Conservation (phyloP, 2,329 filamentous ascomycete genomes). For the Claviceps lovelessii region DNA sequence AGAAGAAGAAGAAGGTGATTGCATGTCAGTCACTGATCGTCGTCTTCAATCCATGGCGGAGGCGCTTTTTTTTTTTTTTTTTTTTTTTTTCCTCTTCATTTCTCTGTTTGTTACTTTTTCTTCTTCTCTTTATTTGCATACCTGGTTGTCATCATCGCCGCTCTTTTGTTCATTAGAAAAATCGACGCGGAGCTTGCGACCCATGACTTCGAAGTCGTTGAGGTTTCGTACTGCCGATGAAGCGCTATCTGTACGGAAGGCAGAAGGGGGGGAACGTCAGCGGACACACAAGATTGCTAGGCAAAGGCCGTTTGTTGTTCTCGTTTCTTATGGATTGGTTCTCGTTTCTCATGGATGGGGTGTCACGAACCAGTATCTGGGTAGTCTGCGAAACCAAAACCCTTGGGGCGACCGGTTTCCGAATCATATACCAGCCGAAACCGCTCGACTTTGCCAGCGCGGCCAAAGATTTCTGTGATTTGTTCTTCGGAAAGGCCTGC, state of each 20-base stretch:
- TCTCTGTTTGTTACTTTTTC: neutral
- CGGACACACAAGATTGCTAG: neutral
- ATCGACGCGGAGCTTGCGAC: slow-evolving; percentile 83
- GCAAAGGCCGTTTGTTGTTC: neutral
- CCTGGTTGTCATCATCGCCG: slow-evolving; percentile 38
- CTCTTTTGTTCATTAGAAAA: slow-evolving; percentile 85
- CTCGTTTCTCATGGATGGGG: neutral
- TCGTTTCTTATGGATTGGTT: no score
- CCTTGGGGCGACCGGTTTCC: slow-evolving; percentile 86
- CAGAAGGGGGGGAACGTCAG: slow-evolving; percentile 8
- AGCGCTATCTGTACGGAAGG: slow-evolving; percentile 45
- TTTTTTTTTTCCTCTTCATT: no score
- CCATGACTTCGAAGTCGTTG: slow-evolving; percentile 91
- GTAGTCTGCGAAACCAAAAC: slow-evolving; percentile 94
- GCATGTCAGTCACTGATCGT: neutral
- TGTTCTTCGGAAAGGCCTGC: slow-evolving; percentile 92
- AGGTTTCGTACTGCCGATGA: slow-evolving; percentile 89
- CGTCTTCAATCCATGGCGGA: neutral
- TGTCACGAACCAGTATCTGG: slow-evolving; percentile 59
- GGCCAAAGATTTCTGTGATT: slow-evolving; percentile 84
- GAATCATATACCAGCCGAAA: slow-evolving; percentile 92
- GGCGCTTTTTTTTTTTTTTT: neutral
- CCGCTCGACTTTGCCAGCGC: slow-evolving; percentile 77
- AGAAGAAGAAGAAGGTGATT: neutral
- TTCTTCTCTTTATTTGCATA: neutral